Evolutionary conservation across 2,329 filamentous ascomycete species (phyloP).

Genomic region (Pseudopyricularia cyperi): DNA sequence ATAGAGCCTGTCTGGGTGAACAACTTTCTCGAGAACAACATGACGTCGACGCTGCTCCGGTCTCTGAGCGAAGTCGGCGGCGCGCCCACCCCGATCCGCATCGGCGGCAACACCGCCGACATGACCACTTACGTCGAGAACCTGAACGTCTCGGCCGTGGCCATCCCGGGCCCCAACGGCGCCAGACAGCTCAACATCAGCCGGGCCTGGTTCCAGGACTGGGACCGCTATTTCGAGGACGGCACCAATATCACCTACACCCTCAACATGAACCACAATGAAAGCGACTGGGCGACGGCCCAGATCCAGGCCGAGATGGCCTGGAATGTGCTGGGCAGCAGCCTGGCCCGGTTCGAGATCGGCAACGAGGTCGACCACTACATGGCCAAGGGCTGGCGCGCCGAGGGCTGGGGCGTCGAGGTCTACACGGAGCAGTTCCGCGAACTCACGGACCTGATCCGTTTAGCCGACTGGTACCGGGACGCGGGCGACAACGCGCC

Average conservation of each 20-base stretch:
- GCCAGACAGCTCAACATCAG: conserved; percentile 7
- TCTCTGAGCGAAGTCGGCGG: background rate
- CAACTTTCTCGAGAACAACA: conserved; percentile 1
- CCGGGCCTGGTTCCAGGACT: conserved; percentile 5
- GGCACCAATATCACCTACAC: conserved; percentile 7
- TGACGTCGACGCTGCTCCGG: background rate
- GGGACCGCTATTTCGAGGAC: background rate
- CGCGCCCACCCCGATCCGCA: conserved; percentile 1
- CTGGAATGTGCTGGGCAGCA: conserved; percentile 10
- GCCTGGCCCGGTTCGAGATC: conserved; percentile 18
- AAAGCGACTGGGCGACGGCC: conserved; percentile 3
- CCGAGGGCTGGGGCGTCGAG: conserved; percentile 1
- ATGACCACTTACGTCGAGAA: background rate
- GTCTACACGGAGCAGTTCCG: conserved; percentile 18
- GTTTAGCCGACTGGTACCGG: conserved; percentile 15
- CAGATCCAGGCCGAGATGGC: conserved; percentile 14
- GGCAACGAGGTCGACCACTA: conserved; percentile 24
- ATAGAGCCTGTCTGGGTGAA: conserved; percentile 3
- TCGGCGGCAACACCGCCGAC: conserved; percentile 5
- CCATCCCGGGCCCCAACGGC: conserved; percentile 8
- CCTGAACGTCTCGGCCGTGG: conserved; percentile 8
- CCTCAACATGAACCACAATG: conserved; percentile 7
- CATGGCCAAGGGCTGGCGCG: conserved; percentile 20
- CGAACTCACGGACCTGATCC: conserved; percentile 17
- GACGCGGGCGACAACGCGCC: conserved; percentile 8